These are phyloP conservation scores for Plasmodium relictum DNA, from an alignment of 169 alveolate genomes.

Conservation along the genomic window DNA sequence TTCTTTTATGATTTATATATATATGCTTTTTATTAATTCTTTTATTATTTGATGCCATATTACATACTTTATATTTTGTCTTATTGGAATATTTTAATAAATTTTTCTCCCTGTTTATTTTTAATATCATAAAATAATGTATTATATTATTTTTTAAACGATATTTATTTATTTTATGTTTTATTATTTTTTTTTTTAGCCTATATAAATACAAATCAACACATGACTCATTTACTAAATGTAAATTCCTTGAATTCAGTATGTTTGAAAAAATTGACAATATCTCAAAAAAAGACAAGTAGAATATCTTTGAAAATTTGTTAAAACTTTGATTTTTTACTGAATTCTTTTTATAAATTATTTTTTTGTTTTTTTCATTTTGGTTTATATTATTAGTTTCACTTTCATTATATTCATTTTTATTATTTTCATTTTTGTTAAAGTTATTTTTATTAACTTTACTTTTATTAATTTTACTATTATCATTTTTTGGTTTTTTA, in stretches of 20 bases:
- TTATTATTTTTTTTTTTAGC: slow-evolving; percentile 10
- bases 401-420: too few species aligned
- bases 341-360: slow-evolving; percentile 12
- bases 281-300: slow-evolving; percentile 56
- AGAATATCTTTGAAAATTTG: slow-evolving; percentile 15
- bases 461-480: too few species aligned
- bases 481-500: too few species aligned
- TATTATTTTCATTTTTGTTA: too few species aligned
- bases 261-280: slow-evolving; percentile 47
- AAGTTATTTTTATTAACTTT: too few species aligned
- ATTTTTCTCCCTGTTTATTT: slow-evolving; percentile 7
- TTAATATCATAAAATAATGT: slow-evolving; percentile 41
- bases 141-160: slow-evolving; percentile 15
- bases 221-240: slow-evolving; percentile 33
- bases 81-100: slow-evolving; percentile 8
- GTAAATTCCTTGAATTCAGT: slow-evolving; percentile 25
- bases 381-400: too few species aligned
- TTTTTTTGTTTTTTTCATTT: slow-evolving; percentile 4
- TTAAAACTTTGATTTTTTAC: slow-evolving; percentile 18
- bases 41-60: background rate
- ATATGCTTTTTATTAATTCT: too few species aligned
- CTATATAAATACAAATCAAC: slow-evolving; percentile 1
- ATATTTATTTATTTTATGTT: slow-evolving; percentile 20
- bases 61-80: background rate
- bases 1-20: background rate